A percentile compares a stretch with the other conserved stretches of the same genome.
These are phyloP conservation scores for Pyricularia grisea DNA, from an alignment of 2,329 filamentous ascomycete species.

Conservation along the genomic window DNA sequence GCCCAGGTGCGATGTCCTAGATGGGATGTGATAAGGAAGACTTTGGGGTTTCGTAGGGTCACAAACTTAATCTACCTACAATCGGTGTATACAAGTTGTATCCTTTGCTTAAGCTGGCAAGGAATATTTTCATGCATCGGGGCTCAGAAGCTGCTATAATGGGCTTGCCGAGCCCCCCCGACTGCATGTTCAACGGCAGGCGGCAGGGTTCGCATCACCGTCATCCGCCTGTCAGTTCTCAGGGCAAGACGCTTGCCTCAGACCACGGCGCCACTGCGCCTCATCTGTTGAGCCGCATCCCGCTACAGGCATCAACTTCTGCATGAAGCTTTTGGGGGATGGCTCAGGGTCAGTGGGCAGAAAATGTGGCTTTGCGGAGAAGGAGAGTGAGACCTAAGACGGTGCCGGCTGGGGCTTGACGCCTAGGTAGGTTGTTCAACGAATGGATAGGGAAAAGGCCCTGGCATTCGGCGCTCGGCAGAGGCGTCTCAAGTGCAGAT, in stretches of 20 bases:
- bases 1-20: too few relatives aligned
- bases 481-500: not conserved
- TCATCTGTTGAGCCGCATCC: not conserved
- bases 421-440: not conserved
- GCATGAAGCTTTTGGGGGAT: not conserved
- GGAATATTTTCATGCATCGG: not conserved
- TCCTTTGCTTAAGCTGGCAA: not conserved
- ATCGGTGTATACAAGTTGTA: not conserved
- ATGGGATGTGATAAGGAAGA: not conserved
- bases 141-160: not conserved
- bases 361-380: not conserved
- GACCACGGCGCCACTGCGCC: not conserved
- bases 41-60: not conserved
- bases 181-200: not conserved
- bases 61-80: not conserved
- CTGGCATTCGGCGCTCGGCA: not conserved
- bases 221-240: not conserved
- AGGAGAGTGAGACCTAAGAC: not conserved
- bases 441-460: not conserved
- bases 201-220: not conserved
- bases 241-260: not conserved
- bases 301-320: not conserved
- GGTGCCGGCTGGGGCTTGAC: slow-evolving; percentile 1
- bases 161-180: not conserved
- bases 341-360: not conserved